Base-by-base conservation (phyloP, 352 stramenopile species). In the Phytophthora cactorum region DNA sequence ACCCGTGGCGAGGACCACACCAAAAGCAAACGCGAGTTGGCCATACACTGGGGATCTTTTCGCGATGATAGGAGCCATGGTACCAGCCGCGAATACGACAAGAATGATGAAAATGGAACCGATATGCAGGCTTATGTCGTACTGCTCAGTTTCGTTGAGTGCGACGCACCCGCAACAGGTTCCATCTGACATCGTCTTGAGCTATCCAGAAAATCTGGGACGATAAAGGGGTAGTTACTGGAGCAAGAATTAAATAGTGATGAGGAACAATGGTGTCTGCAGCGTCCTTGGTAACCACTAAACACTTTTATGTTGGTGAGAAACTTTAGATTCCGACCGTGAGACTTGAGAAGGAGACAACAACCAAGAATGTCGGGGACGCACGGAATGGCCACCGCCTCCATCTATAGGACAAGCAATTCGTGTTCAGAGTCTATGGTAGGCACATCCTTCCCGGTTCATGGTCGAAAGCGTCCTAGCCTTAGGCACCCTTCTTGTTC, bases 1-100 rank as follows among this genome's bases (percentile, higher is more conserved):
- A 32, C 80, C 78, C n/a, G 84, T 91, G 51, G 75, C 64, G 38
- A 92, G 74, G 44, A 92, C 81, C 2, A 91, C 82, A 47, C 86
- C 86, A 59, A 82, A 86, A 0, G 79, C 80, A 52, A 92, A 88
- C 1, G 81, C 34, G 74, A 77, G 25, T 80, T 81, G 59, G 69
- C 51, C 12, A 68, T 63, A 31, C 74, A 70, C 10, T 70, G 57
- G 74, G 63, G 15, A 84, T 70, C 27, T 79, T 75, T 59, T 66
- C 29, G 76, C 72, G 27, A 89, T 52, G 27, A 88, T 75, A 2
- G 81, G 79, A 41, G 89, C 28, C 52, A 82, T 31, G 1, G 76
- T 75, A 14, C 76, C 81, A 0, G 70, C 62, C 1, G 68, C 52
- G 4, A 81, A 89, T 9, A 87, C 75, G 7, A 22, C 52, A 47